Conservation (phyloP, 176 grass and related monocot species). For the Zizania latifolia region DNA sequence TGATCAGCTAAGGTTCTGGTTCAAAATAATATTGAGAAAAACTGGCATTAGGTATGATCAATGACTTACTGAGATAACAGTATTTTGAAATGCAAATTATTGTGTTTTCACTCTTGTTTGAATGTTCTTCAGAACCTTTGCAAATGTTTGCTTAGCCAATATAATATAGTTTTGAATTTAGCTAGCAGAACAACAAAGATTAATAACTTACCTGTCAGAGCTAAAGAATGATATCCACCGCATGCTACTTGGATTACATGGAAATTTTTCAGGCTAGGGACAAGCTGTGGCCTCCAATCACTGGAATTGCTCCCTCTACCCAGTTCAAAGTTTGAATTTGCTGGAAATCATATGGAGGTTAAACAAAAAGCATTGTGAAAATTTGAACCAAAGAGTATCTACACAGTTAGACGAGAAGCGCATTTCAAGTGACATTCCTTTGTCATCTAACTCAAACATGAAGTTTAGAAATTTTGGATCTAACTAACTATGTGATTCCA, state of each 20-base stretch:
- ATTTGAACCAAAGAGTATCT: not conserved
- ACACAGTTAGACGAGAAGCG: not conserved
- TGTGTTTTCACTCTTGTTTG: not conserved
- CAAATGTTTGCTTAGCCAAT: not conserved
- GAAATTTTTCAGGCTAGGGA: conserved; percentile 57
- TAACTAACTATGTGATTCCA: not conserved
- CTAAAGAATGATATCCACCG: conserved; percentile 95
- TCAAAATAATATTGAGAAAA: not conserved
- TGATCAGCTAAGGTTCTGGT: not conserved
- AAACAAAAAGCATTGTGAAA: not conserved
- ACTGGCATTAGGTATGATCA: not conserved
- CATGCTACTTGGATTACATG: conserved; percentile 67
- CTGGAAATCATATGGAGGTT: conserved; percentile 41
- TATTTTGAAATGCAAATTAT: not conserved
- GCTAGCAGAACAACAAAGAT: too few relatives aligned
- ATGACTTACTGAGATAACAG: not conserved
- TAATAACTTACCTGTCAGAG: conserved; percentile 75
- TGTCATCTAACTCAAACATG: not conserved
- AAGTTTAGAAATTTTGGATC: not conserved
- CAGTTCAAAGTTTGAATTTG: conserved; percentile 92
- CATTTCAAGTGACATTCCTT: not conserved
- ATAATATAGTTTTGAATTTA: too few relatives aligned
- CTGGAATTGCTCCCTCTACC: conserved; percentile 71
- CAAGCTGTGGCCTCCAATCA: conserved; percentile 83
- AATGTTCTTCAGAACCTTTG: not conserved